phyloP scores from a whole-genome alignment of 345 rosid species.

The Salix suchowensis region DNA sequence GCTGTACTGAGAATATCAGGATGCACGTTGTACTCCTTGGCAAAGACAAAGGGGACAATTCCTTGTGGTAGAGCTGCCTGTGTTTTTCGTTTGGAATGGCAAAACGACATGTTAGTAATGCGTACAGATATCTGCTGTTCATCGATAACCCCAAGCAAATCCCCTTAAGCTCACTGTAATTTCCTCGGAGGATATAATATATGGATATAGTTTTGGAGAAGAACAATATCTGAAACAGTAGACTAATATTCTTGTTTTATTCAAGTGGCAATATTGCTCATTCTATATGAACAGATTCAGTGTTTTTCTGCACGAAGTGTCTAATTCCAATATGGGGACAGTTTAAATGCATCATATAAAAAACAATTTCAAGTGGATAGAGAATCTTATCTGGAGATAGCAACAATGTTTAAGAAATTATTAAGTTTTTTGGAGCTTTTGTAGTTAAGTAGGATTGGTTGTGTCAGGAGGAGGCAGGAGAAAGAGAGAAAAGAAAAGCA shows the following conservation, averaged over 20 bases:
- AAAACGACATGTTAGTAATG: conserved; percentile 21
- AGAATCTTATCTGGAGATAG: conserved; percentile 25
- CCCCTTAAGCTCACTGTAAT: neutral
- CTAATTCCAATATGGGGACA: neutral
- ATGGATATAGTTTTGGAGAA: neutral
- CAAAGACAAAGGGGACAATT: conserved; percentile 80
- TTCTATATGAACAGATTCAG: conserved; percentile 15
- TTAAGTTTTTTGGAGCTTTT: conserved; percentile 11
- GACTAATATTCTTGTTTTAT: neutral
- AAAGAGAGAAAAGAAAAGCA: neutral
- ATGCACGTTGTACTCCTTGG: conserved; percentile 76
- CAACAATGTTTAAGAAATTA: neutral
- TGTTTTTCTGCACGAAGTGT: conserved; percentile 4
- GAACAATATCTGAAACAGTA: neutral
- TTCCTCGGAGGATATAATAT: too few relatives aligned
- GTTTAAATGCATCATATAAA: neutral
- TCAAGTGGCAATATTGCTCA: neutral
- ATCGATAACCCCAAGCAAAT: neutral
- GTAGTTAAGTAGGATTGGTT: conserved; percentile 29
- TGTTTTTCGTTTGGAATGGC: conserved; percentile 19
- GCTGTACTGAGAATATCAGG: conserved; percentile 78
- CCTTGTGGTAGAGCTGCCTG: conserved; percentile 87
- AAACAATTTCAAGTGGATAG: conserved; percentile 6
- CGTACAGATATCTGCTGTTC: conserved; percentile 11
- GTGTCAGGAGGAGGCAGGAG: conserved; percentile 29